Conservation (phyloP, 805 yeast species). For the Komagataella mondaviorum region DNA sequence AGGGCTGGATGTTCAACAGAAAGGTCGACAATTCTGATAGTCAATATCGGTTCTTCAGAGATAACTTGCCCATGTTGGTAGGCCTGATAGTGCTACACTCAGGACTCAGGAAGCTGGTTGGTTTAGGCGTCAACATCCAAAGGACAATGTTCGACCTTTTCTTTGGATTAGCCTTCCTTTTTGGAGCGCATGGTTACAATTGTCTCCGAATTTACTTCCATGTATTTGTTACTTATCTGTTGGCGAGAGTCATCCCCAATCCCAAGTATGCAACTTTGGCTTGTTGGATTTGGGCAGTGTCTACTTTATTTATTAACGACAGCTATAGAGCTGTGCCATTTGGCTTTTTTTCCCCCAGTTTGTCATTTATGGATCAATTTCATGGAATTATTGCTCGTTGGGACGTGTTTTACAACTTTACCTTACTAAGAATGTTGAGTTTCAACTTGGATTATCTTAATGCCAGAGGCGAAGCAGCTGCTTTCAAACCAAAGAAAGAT, state of each 20-base stretch:
- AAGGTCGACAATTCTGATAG: conserved; percentile 87
- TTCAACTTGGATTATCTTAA: conserved; percentile 66
- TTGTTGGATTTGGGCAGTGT: conserved; percentile 75
- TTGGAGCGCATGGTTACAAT: conserved; percentile 74
- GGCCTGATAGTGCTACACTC: conserved; percentile 44
- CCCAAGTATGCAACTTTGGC: conserved; percentile 24
- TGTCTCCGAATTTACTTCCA: conserved; percentile 47
- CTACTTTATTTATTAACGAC: conserved; percentile 68
- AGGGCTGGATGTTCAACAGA: conserved; percentile 87
- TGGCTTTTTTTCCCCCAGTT: conserved; percentile 23
- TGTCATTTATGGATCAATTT: conserved; percentile 49
- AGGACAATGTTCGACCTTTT: conserved; percentile 55
- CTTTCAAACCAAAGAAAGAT: conserved; percentile 1
- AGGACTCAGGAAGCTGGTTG: conserved; percentile 26
- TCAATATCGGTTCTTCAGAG: conserved; percentile 81
- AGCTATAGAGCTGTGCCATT: conserved; percentile 39
- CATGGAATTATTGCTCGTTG: conserved; percentile 78
- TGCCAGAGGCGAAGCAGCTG: conserved; percentile 11
- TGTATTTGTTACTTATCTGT: conserved; percentile 33
- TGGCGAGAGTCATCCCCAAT: conserved; percentile 26
- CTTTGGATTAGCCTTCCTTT: conserved; percentile 57
- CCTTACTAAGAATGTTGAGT: conserved; percentile 72
- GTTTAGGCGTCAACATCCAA: conserved; percentile 13
- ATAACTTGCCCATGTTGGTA: conserved; percentile 55
- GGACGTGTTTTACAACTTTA: conserved; percentile 93